Base-by-base conservation (phyloP, 2,329 filamentous ascomycete genomes). In the Fusarium setosum region DNA sequence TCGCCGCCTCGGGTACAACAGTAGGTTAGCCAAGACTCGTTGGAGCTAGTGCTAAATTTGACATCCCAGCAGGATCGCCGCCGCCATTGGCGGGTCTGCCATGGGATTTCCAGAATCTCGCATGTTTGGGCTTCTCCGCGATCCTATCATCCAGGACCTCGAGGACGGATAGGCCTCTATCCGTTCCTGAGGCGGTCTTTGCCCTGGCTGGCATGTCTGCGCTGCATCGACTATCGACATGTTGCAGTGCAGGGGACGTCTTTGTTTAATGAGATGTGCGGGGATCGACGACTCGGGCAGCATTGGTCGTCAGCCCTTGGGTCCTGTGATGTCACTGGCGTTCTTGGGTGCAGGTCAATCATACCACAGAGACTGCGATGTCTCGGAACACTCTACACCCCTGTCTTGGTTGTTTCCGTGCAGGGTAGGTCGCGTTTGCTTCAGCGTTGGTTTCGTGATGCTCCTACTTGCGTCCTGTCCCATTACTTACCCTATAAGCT, bases 31-130 rank as follows among this genome's bases (percentile, higher is more conserved):
- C 56, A 57, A 63, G 58, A 49, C n/a, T 31, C 38, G 45, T n/a
- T 56, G 59, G 60, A 53, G 55, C 41, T 42, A 41, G 57, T 69
- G 60, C 70, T 71, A 72, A 71, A 70, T 65, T 72, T 70, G 66
- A 71, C 70, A 68, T 61, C 60, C 47, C 58, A 59, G 61, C 52
- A 59, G 57, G 53, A 59, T 68, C 66, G 48, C 51, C 56, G 34
- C 59, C 34, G 58, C 56, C 56, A 67, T 55, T 42, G 48, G 61
- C 56, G 53, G 66, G 64, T 51, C 56, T 52, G 48, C 17, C 44
- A 70, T 68, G 57, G 59, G 37, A 59, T 65, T 58, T 59, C 53
- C 44, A 52, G 42, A 58, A 56, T 52, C 41, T 56, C 34, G 63
- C 53, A 61, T 55, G 29, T 42, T 26, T 48, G 56, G 54, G 38